Percentiles rank a stretch among this genome's conserved stretches.
Evolutionary conservation across 1,139 yeast species (phyloP).

Genomic region (Geotrichum citri-aurantii): DNA sequence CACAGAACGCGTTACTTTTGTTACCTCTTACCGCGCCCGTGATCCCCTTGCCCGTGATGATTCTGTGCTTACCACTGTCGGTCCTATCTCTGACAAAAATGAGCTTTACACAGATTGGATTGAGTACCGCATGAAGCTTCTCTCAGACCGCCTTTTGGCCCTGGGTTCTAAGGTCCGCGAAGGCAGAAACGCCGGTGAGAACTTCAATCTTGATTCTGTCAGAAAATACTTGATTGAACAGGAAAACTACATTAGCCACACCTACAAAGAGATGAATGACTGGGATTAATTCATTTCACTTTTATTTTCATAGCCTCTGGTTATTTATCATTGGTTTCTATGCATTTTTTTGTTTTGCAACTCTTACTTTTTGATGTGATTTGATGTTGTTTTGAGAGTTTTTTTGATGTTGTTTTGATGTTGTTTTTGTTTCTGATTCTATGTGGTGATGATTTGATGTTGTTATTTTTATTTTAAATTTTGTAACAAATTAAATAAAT

Average conservation of each 20-base stretch:
- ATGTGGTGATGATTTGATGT: not conserved
- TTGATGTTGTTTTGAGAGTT: not conserved
- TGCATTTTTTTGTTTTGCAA: not conserved
- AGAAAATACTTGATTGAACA: conserved; percentile 8
- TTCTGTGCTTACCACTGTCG: conserved; percentile 40
- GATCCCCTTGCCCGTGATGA: conserved; percentile 39
- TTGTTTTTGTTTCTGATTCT: not conserved
- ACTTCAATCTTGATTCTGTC: conserved; percentile 10
- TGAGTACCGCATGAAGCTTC: conserved; percentile 38
- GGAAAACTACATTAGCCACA: conserved; percentile 9
- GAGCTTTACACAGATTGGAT: conserved; percentile 44
- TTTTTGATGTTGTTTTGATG: not conserved
- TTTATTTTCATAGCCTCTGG: not conserved
- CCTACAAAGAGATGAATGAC: conserved; percentile 11
- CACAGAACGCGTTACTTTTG: conserved; percentile 51
- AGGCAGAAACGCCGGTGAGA: conserved; percentile 7
- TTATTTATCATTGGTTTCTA: not conserved
- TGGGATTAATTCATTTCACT: not conserved
- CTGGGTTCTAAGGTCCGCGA: conserved; percentile 10
- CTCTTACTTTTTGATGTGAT: not conserved
- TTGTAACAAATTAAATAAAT: too few species aligned
- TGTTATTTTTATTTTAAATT: not conserved
- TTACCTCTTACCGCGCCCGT: conserved; percentile 42
- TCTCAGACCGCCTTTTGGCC: conserved; percentile 5
- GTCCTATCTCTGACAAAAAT: conserved; percentile 38